Base-by-base conservation (phyloP, 2,329 filamentous ascomycete species). In the Seiridium cupressi region DNA sequence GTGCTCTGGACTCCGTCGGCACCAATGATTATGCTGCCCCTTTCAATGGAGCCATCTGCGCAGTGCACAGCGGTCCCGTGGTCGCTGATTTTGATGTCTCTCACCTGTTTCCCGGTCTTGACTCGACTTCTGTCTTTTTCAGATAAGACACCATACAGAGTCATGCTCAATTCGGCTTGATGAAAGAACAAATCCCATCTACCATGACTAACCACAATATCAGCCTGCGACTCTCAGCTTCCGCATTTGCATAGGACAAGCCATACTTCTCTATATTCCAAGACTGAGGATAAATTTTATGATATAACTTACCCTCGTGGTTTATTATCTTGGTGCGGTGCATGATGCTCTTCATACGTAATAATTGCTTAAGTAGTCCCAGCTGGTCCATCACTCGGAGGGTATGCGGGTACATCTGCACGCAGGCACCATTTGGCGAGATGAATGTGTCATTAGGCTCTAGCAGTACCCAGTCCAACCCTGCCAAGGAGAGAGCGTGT, bases 351-450 rank as follows among this genome's bases (percentile, higher is more conserved):
- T 56, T 46, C 13, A 46, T 46, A 6, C 42, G 31, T 4, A 7
- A 34, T 18, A 56, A 5, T 6, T 18, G 54, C 26, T 44, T 8
- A 9, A 46, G 18, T n/a, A 56, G 54, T 35, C 42, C 54, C 5
- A 56, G 54, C 26, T 56, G 54, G 38, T 56, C 54, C 36, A 56
- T 32, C n/a, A 56, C 54, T n/a, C 54, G 35, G 32, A 56, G 42
- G n/a, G 38, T 56, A 4, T 56, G 34, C 3, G 54, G 54, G 11
- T 32, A 44, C 26, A 56, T 56, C 1, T n/a, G 18, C 5, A 56
- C 32, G 31, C 54, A 32, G 4, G 42, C 8, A 26, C 18, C 38
- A 40, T 44, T 26, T 18, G 26, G 54, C 10, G 36, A 18, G 11
- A 40, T 44, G 11, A 56, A n/a, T 26, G 36, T 44, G 36, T 34